phyloP scores from a whole-genome alignment of 768 basidiomycete species.

The Porpolomopsis calyptriformis region DNA sequence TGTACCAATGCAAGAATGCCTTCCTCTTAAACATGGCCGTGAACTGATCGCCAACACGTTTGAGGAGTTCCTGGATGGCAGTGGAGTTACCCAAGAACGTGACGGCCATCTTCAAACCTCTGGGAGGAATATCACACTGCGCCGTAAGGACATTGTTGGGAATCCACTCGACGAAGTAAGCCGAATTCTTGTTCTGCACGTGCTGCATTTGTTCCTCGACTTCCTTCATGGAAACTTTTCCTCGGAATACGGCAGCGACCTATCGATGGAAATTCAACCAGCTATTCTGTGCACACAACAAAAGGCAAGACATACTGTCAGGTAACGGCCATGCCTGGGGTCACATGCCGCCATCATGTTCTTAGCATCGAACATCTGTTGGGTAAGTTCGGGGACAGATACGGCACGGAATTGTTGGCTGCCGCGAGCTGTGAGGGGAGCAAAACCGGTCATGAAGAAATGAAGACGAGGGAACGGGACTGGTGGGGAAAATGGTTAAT shows the following conservation, averaged over 20 bases:
- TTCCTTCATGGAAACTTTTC: conserved; percentile 99
- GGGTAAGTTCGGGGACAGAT: conserved; percentile 93
- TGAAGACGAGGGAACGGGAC: conserved; percentile 99
- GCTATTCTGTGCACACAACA: background rate
- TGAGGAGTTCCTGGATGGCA: conserved; percentile 96
- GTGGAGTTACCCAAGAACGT: conserved; percentile 98
- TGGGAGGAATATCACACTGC: conserved; percentile 95
- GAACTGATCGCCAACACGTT: conserved; percentile 97
- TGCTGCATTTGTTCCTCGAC: conserved; percentile 99
- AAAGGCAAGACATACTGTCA: conserved; percentile 52
- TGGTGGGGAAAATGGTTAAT: conserved; percentile 26
- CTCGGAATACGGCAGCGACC: conserved; percentile 96
- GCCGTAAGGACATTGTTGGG: conserved; percentile 98
- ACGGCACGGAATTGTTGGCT: conserved; percentile 95
- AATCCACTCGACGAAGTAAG: conserved; percentile 99
- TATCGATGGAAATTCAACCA: conserved; percentile 14
- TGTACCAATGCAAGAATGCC: conserved; percentile 99
- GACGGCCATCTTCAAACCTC: conserved; percentile 92
- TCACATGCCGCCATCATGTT: conserved; percentile 99
- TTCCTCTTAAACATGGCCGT: conserved; percentile 99
- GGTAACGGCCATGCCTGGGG: conserved; percentile 93
- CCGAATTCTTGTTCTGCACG: conserved; percentile 94
- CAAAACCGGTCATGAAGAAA: conserved; percentile 98
- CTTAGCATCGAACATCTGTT: conserved; percentile 99
- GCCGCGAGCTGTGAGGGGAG: conserved; percentile 87